Evolutionary conservation across 2,329 filamentous ascomycete species (phyloP).

Genomic region (Dothiorella sarmentorum): DNA sequence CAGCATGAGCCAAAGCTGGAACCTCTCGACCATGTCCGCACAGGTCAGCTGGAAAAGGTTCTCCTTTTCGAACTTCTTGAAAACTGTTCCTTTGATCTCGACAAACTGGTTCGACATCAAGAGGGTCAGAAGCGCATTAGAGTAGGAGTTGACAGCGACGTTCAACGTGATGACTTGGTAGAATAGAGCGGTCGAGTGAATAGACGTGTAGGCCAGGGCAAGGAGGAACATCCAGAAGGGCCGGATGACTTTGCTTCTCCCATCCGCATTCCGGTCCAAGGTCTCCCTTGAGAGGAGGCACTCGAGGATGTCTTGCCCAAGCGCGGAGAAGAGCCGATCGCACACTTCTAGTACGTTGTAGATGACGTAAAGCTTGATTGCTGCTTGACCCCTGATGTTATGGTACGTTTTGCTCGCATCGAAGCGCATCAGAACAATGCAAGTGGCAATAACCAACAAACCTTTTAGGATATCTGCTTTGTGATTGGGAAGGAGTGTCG

Average conservation of each 20-base stretch:
- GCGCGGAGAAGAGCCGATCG: slow-evolving; percentile 82
- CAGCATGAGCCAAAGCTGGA: slow-evolving; percentile 96
- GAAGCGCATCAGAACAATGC: slow-evolving; percentile 78
- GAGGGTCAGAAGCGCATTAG: slow-evolving; percentile 87
- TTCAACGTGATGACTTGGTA: slow-evolving; percentile 98
- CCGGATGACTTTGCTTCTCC: slow-evolving; percentile 83
- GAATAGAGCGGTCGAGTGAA: slow-evolving; percentile 84
- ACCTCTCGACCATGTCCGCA: slow-evolving; percentile 93
- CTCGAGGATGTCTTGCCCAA: slow-evolving; percentile 94
- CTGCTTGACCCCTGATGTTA: slow-evolving; percentile 90
- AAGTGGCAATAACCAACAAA: slow-evolving; percentile 80
- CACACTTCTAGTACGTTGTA: slow-evolving; percentile 95
- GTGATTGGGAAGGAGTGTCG: slow-evolving; percentile 78
- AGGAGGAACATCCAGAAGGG: slow-evolving; percentile 90
- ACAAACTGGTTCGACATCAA: slow-evolving; percentile 97
- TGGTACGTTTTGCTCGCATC: slow-evolving; percentile 98
- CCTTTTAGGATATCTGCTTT: slow-evolving; percentile 95
- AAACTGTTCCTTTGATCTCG: slow-evolving; percentile 96
- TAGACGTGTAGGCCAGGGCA: slow-evolving; percentile 80
- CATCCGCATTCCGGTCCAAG: slow-evolving; percentile 79
- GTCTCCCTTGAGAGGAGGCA: slow-evolving; percentile 93
- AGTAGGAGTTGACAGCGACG: slow-evolving; percentile 97
- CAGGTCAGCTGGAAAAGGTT: slow-evolving; percentile 96
- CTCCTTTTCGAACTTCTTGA: slow-evolving; percentile 98
- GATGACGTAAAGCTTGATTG: slow-evolving; percentile 97